phyloP scores from a whole-genome alignment of 169 alveolate species.

The Eimeria tenella region DNA sequence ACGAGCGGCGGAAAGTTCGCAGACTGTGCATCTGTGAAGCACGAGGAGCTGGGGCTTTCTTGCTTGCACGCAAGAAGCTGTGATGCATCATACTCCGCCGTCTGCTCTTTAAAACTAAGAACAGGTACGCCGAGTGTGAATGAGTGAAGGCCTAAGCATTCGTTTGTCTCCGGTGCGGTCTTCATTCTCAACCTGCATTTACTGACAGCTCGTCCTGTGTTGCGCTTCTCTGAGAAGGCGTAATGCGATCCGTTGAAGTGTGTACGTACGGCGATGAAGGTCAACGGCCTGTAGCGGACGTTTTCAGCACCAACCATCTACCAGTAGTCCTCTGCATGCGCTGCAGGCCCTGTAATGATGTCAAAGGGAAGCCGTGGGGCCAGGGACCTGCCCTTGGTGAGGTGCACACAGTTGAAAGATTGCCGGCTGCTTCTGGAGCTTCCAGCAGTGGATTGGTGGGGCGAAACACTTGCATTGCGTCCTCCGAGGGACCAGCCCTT shows the following conservation, averaged over 20 bases:
- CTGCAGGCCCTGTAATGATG: constrained; percentile 26
- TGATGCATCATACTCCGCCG: constrained; percentile 16
- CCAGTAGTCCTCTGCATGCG: not conserved
- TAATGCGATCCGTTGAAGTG: too few species aligned
- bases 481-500: not conserved
- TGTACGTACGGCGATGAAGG: too few species aligned
- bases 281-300: too few species aligned
- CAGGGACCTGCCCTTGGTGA: constrained; percentile 38
- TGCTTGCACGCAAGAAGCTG: constrained; percentile 52
- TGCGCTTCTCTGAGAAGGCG: too few species aligned
- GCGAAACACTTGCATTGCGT: not conserved
- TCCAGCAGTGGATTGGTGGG: constrained; percentile 54
- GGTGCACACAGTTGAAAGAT: not conserved
- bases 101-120: constrained; percentile 53
- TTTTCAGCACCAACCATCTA: too few species aligned
- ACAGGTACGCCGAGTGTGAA: not conserved
- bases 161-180: too few species aligned
- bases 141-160: too few species aligned
- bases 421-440: constrained; percentile 41
- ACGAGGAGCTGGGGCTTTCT: constrained; percentile 26
- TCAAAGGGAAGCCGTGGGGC: constrained; percentile 6
- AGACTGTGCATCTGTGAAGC: constrained; percentile 10
- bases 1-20: constrained; percentile 22
- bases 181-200: too few species aligned
- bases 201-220: too few species aligned